Base-by-base conservation (phyloP, 495 filamentous ascomycete species). In the Aspergillus bridgeri region DNA sequence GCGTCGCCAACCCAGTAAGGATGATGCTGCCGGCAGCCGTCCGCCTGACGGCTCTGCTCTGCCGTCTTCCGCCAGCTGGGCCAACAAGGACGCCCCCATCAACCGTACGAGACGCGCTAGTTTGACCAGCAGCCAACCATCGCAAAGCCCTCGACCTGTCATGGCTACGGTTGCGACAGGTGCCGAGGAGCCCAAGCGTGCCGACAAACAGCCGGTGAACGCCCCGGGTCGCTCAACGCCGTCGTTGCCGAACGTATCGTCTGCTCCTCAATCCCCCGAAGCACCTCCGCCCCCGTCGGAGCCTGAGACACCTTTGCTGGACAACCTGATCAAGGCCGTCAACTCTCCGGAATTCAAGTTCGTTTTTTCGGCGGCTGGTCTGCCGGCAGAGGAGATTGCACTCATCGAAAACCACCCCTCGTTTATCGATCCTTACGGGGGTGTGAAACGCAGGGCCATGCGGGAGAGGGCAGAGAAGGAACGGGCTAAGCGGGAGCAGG, bases 61-160 rank as follows among this genome's bases (percentile, higher is more conserved):
- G 15, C 94, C 94, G 0, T 88, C 93, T 6, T 90, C 92, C 6
- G 94, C 93, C 5, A 96, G 86, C 66, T 99, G 94, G 94, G 94
- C 92, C 6, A 84, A 82, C 48, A 91, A 89, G 61, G 88, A 89
- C 57, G 78, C 83, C 5, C 84, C 88, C 33, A 73, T 78, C 18
- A 83, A 85, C 56, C 81, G 84, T 43, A 88, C 88, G 60, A 81
- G 88, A 54, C 81, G 88, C 38, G 57, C 87, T 22, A 96, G 91
- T 68, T 79, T 90, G 54, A 85, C 88, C 24, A 89, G 88, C 6
- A 95, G 88, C 63, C 84, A 86, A 54, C 84, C 90, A 17, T 83
- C 85, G 33, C 85, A 92, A 20, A 97, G 93, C 67, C 93, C 94
- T 44, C 86, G 86, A 21, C 81, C 86, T 6, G 81, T 84, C 0